Conservation (phyloP, 805 yeast genomes). For the Scheffersomyces amazonensis region DNA sequence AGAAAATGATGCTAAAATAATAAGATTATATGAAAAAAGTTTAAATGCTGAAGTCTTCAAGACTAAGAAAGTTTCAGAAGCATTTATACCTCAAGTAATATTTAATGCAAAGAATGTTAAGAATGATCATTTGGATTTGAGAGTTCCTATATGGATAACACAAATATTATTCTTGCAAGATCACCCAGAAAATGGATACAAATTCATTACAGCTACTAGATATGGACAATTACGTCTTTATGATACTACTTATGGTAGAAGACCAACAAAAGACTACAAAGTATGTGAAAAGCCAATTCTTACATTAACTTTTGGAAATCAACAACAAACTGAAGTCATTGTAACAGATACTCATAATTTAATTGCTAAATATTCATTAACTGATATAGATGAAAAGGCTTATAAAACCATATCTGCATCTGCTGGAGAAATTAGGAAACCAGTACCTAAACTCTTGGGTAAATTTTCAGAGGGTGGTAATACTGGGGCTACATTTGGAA, state of each 20-base stretch:
- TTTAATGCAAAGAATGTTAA: slow-evolving; percentile 84
- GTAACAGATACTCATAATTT: slow-evolving; percentile 70
- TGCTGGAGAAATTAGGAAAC: slow-evolving; percentile 44
- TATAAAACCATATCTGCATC: slow-evolving; percentile 37
- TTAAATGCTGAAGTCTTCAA: slow-evolving; percentile 14
- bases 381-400: slow-evolving; percentile 32
- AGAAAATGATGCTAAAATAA: slow-evolving; percentile 65
- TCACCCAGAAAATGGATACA: slow-evolving; percentile 36
- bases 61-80: slow-evolving; percentile 14
- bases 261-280: slow-evolving; percentile 60
- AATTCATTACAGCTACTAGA: slow-evolving; percentile 64
- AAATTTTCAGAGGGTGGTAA: slow-evolving; percentile 51
- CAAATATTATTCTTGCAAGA: slow-evolving; percentile 46
- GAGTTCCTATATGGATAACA: slow-evolving; percentile 80
- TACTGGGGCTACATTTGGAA: slow-evolving; percentile 76
- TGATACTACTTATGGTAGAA: slow-evolving; percentile 62
- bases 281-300: slow-evolving; percentile 54
- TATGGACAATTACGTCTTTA: slow-evolving; percentile 77
- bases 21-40: slow-evolving; percentile 32
- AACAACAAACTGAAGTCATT: slow-evolving; percentile 47
- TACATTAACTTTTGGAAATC: slow-evolving; percentile 32
- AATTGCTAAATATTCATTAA: slow-evolving; percentile 51
- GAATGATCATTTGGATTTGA: slow-evolving; percentile 70
- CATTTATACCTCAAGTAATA: slow-evolving; percentile 27
- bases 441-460: slow-evolving; percentile 56